Evolutionary conservation across 2,329 filamentous ascomycete species (phyloP).

Genomic region (Tolypocladium tropicale): DNA sequence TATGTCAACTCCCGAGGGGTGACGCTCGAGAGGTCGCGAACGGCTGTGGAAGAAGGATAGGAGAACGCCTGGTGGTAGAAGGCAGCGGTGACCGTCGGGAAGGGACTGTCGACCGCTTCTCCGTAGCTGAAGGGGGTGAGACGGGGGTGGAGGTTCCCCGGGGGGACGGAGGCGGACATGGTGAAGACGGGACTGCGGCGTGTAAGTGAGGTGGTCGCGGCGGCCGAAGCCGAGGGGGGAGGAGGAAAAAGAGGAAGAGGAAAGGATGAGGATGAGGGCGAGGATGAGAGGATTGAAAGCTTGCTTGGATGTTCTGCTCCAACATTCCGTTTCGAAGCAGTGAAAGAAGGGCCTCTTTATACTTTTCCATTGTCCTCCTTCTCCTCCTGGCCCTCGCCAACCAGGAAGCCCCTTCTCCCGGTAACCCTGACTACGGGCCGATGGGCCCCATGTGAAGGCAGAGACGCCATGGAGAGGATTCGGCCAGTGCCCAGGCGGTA

Average conservation of each 20-base stretch:
- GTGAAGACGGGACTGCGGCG: neutral
- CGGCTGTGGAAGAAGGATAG: constrained; percentile 26
- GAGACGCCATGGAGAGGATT: neutral
- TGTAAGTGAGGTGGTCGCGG: neutral
- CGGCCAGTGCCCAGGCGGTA: neutral
- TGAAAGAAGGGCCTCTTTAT: constrained; percentile 8
- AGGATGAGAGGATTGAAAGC: neutral
- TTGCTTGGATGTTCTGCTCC: neutral
- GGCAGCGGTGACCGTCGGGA: constrained; percentile 26
- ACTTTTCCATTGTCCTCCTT: constrained; percentile 3
- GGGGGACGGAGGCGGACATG: constrained; percentile 5
- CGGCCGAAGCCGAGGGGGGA: neutral
- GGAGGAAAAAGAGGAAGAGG: neutral
- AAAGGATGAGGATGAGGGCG: constrained; percentile 1
- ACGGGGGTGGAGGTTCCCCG: constrained; percentile 3
- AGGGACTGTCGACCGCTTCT: constrained; percentile 16
- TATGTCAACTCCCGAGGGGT: constrained; percentile 29
- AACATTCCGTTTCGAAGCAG: neutral
- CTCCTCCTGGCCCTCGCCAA: constrained; percentile 1
- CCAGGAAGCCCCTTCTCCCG: constrained; percentile 1
- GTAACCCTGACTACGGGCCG: constrained; percentile 4
- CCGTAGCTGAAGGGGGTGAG: constrained; percentile 5
- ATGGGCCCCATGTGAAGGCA: neutral
- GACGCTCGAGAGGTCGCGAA: constrained; percentile 23
- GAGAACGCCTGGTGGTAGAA: constrained; percentile 26